phyloP scores from a whole-genome alignment of 1,139 yeast species.

The Sugiyamaella sp. region DNA sequence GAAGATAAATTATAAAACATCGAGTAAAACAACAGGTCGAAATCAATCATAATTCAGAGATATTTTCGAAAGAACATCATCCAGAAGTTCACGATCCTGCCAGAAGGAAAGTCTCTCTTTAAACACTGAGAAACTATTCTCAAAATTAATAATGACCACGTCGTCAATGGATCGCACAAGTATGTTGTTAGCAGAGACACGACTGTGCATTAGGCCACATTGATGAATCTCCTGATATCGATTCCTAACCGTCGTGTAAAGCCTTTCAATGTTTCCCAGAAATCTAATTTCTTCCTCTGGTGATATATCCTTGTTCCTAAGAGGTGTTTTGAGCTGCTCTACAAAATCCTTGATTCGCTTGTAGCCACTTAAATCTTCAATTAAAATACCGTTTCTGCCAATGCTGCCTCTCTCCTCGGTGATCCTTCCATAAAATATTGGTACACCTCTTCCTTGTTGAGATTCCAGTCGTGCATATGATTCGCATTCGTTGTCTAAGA shows the following conservation, averaged over 20 bases:
- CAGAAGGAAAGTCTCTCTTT: not conserved
- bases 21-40: too few species aligned
- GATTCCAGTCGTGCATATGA: too few species aligned
- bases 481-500: too few species aligned
- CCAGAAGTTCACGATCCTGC: too few species aligned
- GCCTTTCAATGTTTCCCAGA: not conserved
- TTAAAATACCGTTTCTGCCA: not conserved
- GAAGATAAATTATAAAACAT: too few species aligned
- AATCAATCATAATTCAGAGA: too few species aligned
- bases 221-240: not conserved
- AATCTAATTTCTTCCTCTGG: not conserved
- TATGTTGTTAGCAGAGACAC: not conserved
- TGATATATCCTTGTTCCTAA: not conserved
- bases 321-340: not conserved
- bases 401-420: too few species aligned
- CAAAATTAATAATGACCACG: not conserved
- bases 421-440: not conserved
- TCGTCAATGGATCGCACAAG: not conserved
- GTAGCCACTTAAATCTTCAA: not conserved
- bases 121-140: not conserved
- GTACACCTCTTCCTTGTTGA: not conserved
- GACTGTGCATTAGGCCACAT: not conserved
- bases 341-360: not conserved
- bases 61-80: too few species aligned
- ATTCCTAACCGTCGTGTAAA: not conserved